Conservation (phyloP, 2,329 filamentous ascomycete species). For the Cordyceps militaris region DNA sequence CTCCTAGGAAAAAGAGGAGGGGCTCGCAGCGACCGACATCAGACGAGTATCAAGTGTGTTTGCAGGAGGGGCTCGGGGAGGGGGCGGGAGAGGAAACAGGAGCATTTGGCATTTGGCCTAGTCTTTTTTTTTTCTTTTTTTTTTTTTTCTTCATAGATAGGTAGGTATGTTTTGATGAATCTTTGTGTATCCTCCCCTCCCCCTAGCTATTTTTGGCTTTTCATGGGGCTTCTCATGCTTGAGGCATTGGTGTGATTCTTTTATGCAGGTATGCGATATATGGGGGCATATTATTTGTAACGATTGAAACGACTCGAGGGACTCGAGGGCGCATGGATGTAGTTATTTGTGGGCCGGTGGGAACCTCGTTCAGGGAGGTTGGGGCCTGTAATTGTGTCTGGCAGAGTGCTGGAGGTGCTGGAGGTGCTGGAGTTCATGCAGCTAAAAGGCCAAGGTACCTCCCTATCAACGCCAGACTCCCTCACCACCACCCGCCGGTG, state of each 20-base stretch:
- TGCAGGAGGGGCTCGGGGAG: background rate
- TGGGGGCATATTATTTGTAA: background rate
- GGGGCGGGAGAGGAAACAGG: background rate
- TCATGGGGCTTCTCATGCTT: too few relatives aligned
- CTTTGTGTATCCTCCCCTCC: background rate
- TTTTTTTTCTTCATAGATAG: background rate
- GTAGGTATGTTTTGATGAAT: background rate
- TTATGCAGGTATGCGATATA: too few relatives aligned
- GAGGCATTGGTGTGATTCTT: too few relatives aligned
- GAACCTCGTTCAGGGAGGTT: too few relatives aligned
- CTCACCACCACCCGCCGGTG: background rate
- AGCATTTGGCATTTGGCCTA: background rate
- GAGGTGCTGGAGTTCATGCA: too few relatives aligned
- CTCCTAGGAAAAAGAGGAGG: background rate
- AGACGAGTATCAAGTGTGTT: conserved; percentile 5
- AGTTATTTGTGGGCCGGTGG: too few relatives aligned
- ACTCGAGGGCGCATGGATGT: too few relatives aligned
- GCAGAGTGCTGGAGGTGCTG: too few relatives aligned
- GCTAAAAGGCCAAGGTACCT: too few relatives aligned
- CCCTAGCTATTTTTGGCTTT: background rate
- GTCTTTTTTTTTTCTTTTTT: background rate
- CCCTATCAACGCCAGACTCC: too few relatives aligned
- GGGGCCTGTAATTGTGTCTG: too few relatives aligned
- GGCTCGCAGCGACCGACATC: background rate
- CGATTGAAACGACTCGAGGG: background rate